Conservation (phyloP, 164 flowering plant species). For the Umbellularia californica region DNA sequence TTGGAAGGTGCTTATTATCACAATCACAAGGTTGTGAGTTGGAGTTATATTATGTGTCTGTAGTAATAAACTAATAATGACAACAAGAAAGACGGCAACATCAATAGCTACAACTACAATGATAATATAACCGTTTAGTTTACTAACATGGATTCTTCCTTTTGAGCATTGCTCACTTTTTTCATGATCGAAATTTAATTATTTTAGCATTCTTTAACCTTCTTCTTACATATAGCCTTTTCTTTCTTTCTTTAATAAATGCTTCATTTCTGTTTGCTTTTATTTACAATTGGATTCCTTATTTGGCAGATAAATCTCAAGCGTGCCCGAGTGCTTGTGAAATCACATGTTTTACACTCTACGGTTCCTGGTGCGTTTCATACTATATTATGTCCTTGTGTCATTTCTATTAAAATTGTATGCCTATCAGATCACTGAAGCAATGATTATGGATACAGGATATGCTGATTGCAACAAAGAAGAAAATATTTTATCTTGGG, state of each 20-base stretch:
- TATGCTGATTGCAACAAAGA: slow-evolving; percentile 65
- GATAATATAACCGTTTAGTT: too few species aligned
- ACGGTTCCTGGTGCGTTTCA: slow-evolving; percentile 55
- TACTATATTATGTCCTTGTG: background rate
- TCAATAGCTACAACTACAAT: too few species aligned
- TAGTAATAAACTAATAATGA: too few species aligned
- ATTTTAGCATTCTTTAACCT: background rate
- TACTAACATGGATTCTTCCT: too few species aligned
- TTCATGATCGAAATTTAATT: too few species aligned
- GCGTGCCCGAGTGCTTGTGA: slow-evolving; percentile 80
- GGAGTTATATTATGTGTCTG: too few species aligned
- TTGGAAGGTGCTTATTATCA: too few species aligned
- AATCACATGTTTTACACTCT: slow-evolving; percentile 54
- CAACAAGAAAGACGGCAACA: too few species aligned
- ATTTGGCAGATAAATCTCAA: slow-evolving; percentile 77
- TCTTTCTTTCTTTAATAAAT: background rate
- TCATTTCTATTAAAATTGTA: background rate
- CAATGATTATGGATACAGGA: slow-evolving; percentile 37
- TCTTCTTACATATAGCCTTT: background rate
- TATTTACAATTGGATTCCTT: background rate
- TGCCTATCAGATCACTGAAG: background rate
- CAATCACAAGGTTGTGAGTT: too few species aligned
- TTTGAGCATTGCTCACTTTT: too few species aligned
- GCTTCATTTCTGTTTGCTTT: background rate
- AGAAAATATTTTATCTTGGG: slow-evolving; percentile 73